These are phyloP conservation scores for Hyaloperonospora brassicae DNA, from an alignment of 352 stramenopile species.

Conservation along the genomic window DNA sequence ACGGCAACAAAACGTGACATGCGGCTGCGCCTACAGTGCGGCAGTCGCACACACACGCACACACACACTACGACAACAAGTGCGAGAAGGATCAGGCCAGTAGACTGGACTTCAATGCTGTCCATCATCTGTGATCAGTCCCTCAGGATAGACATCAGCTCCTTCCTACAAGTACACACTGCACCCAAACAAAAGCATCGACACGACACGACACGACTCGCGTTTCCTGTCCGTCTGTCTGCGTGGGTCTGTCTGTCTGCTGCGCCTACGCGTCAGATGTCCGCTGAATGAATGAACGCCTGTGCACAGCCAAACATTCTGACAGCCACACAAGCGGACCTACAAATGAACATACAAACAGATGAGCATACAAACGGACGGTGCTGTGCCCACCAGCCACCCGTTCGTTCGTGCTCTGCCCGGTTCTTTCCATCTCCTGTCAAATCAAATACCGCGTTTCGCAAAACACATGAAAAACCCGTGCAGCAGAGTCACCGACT, in stretches of 20 bases:
- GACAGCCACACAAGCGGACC: no score
- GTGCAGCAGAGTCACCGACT: no score
- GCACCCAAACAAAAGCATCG: not conserved
- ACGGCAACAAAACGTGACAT: not conserved
- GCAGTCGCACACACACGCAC: not conserved
- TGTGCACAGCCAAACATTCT: no score
- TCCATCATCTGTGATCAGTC: constrained; percentile 73
- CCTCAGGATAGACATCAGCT: constrained; percentile 83
- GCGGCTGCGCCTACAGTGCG: no score
- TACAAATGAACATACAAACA: no score
- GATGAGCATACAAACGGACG: no score
- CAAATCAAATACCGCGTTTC: constrained; percentile 1
- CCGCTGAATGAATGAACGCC: constrained; percentile 22
- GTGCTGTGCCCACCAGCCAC: constrained; percentile 16
- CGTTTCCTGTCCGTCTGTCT: no score
- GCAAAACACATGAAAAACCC: not conserved
- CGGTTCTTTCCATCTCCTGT: not conserved
- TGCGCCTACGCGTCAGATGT: not conserved
- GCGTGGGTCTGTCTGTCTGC: no score
- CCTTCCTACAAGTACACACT: constrained; percentile 22
- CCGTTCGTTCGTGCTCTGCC: constrained; percentile 7
- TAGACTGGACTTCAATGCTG: constrained; percentile 76
- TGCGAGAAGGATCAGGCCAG: constrained; percentile 72
- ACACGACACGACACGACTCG: no score
- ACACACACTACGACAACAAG: not conserved